Conservation (phyloP, 2,329 filamentous ascomycete genomes). For the Tolypocladium pustulatum region DNA sequence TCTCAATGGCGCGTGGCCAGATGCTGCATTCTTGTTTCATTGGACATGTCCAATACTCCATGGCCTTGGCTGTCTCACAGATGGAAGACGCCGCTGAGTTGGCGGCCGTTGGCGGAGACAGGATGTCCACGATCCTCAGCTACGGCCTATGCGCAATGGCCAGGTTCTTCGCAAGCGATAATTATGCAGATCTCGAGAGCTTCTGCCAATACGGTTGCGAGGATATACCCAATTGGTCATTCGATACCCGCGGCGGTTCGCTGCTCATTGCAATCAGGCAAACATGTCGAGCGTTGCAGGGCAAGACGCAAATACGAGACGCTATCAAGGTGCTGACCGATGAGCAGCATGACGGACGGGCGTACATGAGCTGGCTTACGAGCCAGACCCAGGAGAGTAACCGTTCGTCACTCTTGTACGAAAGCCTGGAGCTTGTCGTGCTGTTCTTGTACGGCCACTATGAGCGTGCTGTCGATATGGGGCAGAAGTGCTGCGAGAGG, state of each 20-base stretch:
- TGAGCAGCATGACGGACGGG: conserved; percentile 47
- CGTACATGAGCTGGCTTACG: conserved; percentile 50
- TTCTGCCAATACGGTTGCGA: conserved; percentile 64
- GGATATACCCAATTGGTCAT: conserved; percentile 62
- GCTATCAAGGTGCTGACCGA: conserved; percentile 54
- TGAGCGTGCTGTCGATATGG: conserved; percentile 45
- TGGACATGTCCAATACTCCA: conserved; percentile 57
- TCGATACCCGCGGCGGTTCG: conserved; percentile 61
- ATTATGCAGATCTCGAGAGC: conserved; percentile 57
- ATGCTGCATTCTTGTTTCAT: conserved; percentile 61
- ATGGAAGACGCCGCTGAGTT: conserved; percentile 58
- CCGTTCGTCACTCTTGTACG: conserved; percentile 56
- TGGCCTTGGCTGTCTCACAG: conserved; percentile 45
- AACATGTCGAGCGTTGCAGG: conserved; percentile 58
- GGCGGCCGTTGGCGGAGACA: conserved; percentile 56
- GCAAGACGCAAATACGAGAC: conserved; percentile 50
- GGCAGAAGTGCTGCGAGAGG: conserved; percentile 36
- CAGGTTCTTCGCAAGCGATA: conserved; percentile 60
- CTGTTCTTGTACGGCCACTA: conserved; percentile 56
- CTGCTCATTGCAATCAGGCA: conserved; percentile 58
- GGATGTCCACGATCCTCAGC: conserved; percentile 60
- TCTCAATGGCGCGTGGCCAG: conserved; percentile 56
- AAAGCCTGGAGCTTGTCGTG: conserved; percentile 53
- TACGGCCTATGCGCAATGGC: conserved; percentile 57
- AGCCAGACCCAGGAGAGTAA: conserved; percentile 46